A percentile compares a stretch with the other conserved stretches of the same genome.
These are phyloP conservation scores for Ustulina deusta DNA, from an alignment of 2,329 filamentous ascomycete genomes.

Conservation along the genomic window DNA sequence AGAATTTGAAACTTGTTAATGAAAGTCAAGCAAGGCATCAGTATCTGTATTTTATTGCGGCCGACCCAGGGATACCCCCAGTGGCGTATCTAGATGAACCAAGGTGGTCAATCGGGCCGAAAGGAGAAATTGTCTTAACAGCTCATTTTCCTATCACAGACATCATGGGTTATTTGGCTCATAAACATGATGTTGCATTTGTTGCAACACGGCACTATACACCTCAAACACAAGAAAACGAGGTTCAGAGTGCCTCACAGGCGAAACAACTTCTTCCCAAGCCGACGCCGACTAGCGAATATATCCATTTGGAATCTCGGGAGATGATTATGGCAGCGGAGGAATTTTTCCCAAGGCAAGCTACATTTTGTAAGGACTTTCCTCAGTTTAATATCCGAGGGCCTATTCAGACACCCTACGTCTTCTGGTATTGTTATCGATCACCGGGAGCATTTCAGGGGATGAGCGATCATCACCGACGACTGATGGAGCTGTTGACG, in stretches of 20 bases:
- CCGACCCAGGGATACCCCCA: neutral
- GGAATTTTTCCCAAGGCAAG: slow-evolving; percentile 19
- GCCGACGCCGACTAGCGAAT: neutral
- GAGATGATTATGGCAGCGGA: slow-evolving; percentile 16
- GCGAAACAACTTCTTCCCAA: neutral
- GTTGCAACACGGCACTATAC: neutral
- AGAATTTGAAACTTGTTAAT: neutral
- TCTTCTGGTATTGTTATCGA: slow-evolving; percentile 35
- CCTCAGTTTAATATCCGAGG: slow-evolving; percentile 12
- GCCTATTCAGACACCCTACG: slow-evolving; percentile 14
- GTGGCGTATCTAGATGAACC: slow-evolving; percentile 19
- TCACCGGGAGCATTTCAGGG: neutral
- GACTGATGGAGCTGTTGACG: slow-evolving; percentile 15
- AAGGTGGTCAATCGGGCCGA: slow-evolving; percentile 19
- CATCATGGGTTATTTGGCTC: neutral
- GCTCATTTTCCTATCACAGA: slow-evolving; percentile 25
- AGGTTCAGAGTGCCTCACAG: neutral
- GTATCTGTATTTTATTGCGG: neutral
- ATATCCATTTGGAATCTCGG: slow-evolving; percentile 9
- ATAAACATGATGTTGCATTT: slow-evolving; percentile 22
- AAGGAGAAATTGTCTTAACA: neutral
- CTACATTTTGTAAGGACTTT: slow-evolving; percentile 27
- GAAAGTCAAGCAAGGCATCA: neutral
- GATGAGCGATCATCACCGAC: slow-evolving; percentile 6
- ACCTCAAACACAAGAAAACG: neutral